Percentiles rank a stretch among this genome's conserved stretches.
Evolutionary conservation across 2,329 filamentous ascomycete genomes (phyloP).

Genomic region (Pestalotiopsis sp.): DNA sequence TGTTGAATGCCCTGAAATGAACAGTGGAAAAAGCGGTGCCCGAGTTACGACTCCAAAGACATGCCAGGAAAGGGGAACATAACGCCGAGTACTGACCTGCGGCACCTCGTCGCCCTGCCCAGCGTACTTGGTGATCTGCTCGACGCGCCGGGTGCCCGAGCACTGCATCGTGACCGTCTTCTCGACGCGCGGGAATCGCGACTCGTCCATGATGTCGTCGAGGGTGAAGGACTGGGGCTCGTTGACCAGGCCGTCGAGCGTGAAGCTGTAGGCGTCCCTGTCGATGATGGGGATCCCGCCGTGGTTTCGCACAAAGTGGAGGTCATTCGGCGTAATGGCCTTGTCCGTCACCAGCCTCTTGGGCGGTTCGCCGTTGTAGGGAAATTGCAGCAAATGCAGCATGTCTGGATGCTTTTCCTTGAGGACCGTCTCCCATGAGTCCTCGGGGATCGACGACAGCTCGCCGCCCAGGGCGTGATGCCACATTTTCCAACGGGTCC

Average conservation of each 20-base stretch:
- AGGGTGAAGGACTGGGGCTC: slow-evolving; percentile 59
- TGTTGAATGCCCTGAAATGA: too few relatives aligned
- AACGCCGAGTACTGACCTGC: too few relatives aligned
- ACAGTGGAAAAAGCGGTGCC: too few relatives aligned
- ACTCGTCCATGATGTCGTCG: slow-evolving; percentile 62
- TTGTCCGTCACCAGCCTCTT: slow-evolving; percentile 56
- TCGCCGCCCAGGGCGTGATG: slow-evolving; percentile 55
- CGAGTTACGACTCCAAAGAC: too few relatives aligned
- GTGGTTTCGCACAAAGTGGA: slow-evolving; percentile 71
- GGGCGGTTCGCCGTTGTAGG: slow-evolving; percentile 66
- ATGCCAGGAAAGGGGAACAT: too few relatives aligned
- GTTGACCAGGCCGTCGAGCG: slow-evolving; percentile 63
- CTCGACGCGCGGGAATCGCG: slow-evolving; percentile 59
- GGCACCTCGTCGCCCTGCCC: slow-evolving; percentile 68
- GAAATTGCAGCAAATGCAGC: slow-evolving; percentile 64
- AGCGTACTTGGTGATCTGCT: slow-evolving; percentile 67
- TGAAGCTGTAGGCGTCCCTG: slow-evolving; percentile 52
- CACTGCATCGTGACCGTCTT: slow-evolving; percentile 68
- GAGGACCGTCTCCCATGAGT: slow-evolving; percentile 58
- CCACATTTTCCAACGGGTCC: slow-evolving; percentile 60
- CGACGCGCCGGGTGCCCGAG: slow-evolving; percentile 68
- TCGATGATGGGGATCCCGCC: slow-evolving; percentile 71
- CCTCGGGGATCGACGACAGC: slow-evolving; percentile 52
- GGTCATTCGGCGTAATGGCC: slow-evolving; percentile 58
- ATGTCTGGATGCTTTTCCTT: slow-evolving; percentile 62